Evolutionary conservation across 2,329 filamentous ascomycete species (phyloP).

Genomic region (Berkeleyomyces basicola): DNA sequence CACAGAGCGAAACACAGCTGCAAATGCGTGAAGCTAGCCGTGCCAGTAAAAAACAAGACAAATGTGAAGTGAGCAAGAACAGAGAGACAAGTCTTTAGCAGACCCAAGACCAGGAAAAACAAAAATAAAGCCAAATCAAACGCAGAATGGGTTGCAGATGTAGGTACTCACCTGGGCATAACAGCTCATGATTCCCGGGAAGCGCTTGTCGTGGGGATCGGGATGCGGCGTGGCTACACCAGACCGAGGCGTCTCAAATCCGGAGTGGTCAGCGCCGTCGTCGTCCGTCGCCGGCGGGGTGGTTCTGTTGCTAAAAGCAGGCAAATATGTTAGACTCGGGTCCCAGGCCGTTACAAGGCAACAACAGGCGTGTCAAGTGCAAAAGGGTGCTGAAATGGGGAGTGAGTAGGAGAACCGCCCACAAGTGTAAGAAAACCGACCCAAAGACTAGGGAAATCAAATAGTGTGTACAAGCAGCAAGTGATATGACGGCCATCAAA

Average conservation of each 20-base stretch:
- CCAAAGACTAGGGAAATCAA: neutral
- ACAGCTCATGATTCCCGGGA: conserved; percentile 92
- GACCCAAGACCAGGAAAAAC: neutral
- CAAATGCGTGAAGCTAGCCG: neutral
- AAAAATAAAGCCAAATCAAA: neutral
- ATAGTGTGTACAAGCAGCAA: conserved; percentile 2
- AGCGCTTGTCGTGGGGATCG: conserved; percentile 83
- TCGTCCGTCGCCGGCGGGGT: conserved; percentile 42
- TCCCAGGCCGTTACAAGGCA: conserved; percentile 21
- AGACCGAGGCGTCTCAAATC: conserved; percentile 74
- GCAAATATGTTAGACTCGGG: conserved; percentile 27
- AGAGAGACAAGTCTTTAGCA: neutral
- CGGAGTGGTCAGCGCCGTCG: conserved; percentile 59
- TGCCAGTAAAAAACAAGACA: neutral
- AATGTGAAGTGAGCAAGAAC: neutral
- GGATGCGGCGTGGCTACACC: conserved; percentile 87
- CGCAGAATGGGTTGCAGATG: conserved; percentile 31
- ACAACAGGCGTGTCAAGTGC: conserved; percentile 19
- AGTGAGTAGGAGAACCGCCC: neutral
- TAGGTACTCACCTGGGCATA: conserved; percentile 94
- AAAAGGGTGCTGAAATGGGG: neutral
- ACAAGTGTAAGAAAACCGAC: conserved; percentile 1
- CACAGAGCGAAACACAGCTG: neutral
- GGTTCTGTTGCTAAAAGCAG: conserved; percentile 30
- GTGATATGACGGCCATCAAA: conserved; percentile 3